Percentiles rank a stretch among this genome's conserved stretches.
phyloP scores from a whole-genome alignment of 306 rosid genomes.

The Cajanus cajan region DNA sequence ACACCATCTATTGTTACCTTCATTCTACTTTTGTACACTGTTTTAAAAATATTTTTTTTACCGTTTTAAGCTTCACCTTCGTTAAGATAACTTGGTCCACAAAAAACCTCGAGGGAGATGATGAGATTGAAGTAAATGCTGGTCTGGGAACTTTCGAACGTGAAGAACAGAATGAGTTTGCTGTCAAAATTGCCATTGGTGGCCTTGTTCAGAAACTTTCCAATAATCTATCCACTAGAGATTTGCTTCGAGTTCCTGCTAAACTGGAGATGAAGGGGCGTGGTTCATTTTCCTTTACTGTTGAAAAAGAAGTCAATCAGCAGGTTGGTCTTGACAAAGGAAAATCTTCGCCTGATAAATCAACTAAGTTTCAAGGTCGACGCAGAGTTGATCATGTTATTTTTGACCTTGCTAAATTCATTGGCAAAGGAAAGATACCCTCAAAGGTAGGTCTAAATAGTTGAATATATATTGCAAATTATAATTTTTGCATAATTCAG shows the following conservation, averaged over 20 bases:
- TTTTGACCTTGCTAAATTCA: conserved; percentile 81
- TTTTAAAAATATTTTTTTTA: no score
- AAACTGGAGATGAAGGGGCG: conserved; percentile 72
- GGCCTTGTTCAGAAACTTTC: conserved; percentile 81
- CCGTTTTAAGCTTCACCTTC: no score
- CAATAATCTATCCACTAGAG: conserved; percentile 46
- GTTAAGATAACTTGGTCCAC: no score
- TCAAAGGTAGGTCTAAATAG: conserved; percentile 59
- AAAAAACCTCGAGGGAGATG: conserved; percentile 57
- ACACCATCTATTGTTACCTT: no score
- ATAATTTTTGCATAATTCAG: background rate
- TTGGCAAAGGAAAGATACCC: conserved; percentile 80
- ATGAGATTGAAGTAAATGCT: conserved; percentile 54
- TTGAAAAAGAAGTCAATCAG: conserved; percentile 60
- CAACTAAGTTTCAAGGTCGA: conserved; percentile 55
- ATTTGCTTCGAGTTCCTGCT: conserved; percentile 83
- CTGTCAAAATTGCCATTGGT: conserved; percentile 75
- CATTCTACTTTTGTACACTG: no score
- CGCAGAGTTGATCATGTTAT: conserved; percentile 64
- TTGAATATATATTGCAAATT: background rate
- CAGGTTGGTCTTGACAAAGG: conserved; percentile 57
- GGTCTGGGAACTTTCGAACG: conserved; percentile 58
- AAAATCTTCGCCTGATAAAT: conserved; percentile 47
- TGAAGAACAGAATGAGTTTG: conserved; percentile 63
- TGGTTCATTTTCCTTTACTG: conserved; percentile 69